Evolutionary conservation across 2,329 filamentous ascomycete genomes (phyloP), one percentile per base, ranked within the genome.

Genomic region (Cladosporium oxysporum): DNA sequence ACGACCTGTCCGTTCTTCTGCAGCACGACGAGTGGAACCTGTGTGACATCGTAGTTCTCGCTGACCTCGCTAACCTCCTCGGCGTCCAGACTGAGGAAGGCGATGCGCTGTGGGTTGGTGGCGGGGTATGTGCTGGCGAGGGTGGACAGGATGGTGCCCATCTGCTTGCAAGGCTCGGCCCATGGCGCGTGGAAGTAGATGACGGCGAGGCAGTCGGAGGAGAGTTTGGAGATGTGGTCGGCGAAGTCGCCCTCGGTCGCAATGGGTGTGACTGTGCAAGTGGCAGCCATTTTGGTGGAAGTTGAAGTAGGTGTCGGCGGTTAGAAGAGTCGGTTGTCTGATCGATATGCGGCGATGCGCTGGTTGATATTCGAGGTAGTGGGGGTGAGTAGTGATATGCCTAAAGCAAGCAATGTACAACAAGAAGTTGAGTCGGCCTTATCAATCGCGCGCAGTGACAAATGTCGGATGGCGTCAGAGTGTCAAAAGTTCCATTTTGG

Each of bases 161-260:
- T 98, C 81, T 97, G 93, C 69, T 91, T 89, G 83, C 95, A 98
- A 55, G 95, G 95, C 67, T 93, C 93, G 33, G 95, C 95, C 95
- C 95, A 99, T 71, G 93, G 91, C 23, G 95, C 93, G 79, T 98
- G 91, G 84, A 99, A 99, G 78, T 93, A 97, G 76, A 96, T 87
- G 75, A 97, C 85, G 69, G 94, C 84, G 67, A 97, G 87, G 18
- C 91, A 87, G 18, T 88, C 85, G 1, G 89, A 76, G 12, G 91
- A 86, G 16, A 93, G 84, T 50, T 87, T 84, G 69, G 84, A 83
- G 69, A 91, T 82, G 75, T 90, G 85, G 70, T 87, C 81, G 71
- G 88, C 83, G 88, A 95, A 97, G 73, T 88, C 88, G 71, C 85
- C 81, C 74, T 92, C 87, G 72, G 86, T 88, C 72, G 87, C 85